These are phyloP conservation scores for Torulaspora indica DNA, from an alignment of 805 yeast species.

Conservation along the genomic window DNA sequence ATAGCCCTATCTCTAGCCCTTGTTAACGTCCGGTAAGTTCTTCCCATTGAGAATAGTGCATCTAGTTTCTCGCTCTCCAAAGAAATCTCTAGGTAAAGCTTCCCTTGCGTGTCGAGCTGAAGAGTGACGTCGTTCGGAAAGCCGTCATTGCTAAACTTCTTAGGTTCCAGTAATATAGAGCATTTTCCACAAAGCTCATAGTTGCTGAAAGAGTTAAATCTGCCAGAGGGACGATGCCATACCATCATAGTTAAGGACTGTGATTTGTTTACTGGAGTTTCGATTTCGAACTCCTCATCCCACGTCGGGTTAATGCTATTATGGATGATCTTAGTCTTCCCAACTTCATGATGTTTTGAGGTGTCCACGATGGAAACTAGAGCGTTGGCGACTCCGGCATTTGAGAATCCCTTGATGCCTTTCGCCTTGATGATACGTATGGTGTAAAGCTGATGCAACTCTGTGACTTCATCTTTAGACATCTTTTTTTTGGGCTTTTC, in stretches of 20 bases:
- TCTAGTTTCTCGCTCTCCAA: conserved; percentile 78
- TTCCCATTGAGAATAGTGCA: conserved; percentile 75
- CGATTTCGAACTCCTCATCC: conserved; percentile 78
- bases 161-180: conserved; percentile 55
- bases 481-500: conserved; percentile 17
- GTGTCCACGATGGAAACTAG: conserved; percentile 62
- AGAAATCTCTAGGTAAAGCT: conserved; percentile 58
- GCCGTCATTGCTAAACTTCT: conserved; percentile 60
- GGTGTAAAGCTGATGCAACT: conserved; percentile 53
- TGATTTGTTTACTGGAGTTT: conserved; percentile 39
- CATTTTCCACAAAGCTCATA: conserved; percentile 67
- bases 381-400: conserved; percentile 48
- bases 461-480: conserved; percentile 15
- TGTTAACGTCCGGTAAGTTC: conserved; percentile 60
- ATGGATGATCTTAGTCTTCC: conserved; percentile 61
- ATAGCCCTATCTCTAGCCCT: conserved; percentile 64
- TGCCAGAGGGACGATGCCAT: conserved; percentile 57
- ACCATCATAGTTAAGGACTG: conserved; percentile 54
- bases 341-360: conserved; percentile 49
- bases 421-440: conserved; percentile 61
- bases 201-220: conserved; percentile 37
- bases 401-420: conserved; percentile 46
- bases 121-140: conserved; percentile 55
- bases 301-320: conserved; percentile 68
- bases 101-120: conserved; percentile 66